phyloP scores from a whole-genome alignment of 179 eudicot genomes.

The Patellifolia procumbens region DNA sequence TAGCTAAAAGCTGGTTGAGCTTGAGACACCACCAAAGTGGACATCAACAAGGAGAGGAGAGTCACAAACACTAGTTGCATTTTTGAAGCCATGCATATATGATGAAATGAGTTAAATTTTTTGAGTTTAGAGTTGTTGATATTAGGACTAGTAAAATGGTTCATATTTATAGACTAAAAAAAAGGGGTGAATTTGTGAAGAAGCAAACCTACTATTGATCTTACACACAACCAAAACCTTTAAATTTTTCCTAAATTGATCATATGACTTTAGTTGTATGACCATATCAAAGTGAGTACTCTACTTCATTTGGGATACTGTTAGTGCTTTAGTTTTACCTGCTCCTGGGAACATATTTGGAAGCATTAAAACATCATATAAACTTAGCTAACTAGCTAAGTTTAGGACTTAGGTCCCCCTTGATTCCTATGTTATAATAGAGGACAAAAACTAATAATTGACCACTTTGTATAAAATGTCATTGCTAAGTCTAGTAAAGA shows the following conservation, averaged over 20 bases:
- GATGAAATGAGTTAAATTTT: neutral
- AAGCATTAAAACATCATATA: neutral
- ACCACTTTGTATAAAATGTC: neutral
- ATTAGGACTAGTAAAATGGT: neutral
- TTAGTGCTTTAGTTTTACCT: slow-evolving; percentile 58
- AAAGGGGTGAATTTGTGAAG: neutral
- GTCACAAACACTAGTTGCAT: slow-evolving; percentile 23
- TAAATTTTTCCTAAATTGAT: slow-evolving; percentile 21
- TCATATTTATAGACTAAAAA: slow-evolving; percentile 27
- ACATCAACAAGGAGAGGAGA: slow-evolving; percentile 29
- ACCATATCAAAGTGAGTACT: slow-evolving; percentile 39
- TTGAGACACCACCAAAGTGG: slow-evolving; percentile 26
- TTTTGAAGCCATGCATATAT: slow-evolving; percentile 17
- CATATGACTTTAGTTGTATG: slow-evolving; percentile 22
- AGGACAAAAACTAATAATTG: neutral
- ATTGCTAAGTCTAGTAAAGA: too few species aligned
- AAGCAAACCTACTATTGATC: slow-evolving; percentile 44
- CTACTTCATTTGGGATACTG: slow-evolving; percentile 19
- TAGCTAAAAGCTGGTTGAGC: slow-evolving; percentile 51
- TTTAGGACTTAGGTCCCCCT: neutral
- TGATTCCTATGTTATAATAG: too few species aligned
- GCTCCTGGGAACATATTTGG: slow-evolving; percentile 54
- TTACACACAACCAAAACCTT: slow-evolving; percentile 41
- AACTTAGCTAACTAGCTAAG: slow-evolving; percentile 48
- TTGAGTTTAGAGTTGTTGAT: slow-evolving; percentile 25